These are phyloP conservation scores for Peronospora destructor DNA, from an alignment of 352 stramenopile genomes.

Conservation along the genomic window DNA sequence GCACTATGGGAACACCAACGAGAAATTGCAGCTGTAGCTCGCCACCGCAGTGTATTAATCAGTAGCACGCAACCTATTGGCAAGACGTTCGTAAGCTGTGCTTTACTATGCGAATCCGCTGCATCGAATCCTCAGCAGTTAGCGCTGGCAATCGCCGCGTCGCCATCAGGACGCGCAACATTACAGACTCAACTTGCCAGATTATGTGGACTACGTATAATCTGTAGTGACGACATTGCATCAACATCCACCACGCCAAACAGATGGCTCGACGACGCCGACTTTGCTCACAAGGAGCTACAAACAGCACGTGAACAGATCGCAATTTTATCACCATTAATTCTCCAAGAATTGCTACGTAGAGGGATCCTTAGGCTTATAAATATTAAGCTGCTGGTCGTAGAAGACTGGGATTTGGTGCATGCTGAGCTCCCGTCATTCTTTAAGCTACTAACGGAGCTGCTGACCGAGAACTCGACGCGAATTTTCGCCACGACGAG, in stretches of 20 bases:
- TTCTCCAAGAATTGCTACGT: conserved; percentile 37
- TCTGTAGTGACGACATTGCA: conserved; percentile 26
- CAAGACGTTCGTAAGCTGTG: conserved; percentile 62
- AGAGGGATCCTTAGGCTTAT: conserved; percentile 21
- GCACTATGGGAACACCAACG: conserved; percentile 53
- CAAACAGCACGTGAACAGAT: conserved; percentile 26
- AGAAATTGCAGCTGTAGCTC: conserved; percentile 65
- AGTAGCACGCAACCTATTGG: conserved; percentile 48
- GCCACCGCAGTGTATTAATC: conserved; percentile 51
- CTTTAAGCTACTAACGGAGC: conserved; percentile 31
- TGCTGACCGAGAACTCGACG: conserved; percentile 13
- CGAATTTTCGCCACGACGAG: conserved; percentile 58
- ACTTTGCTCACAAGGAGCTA: conserved; percentile 16
- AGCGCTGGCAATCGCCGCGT: conserved; percentile 41
- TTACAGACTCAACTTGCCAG: conserved; percentile 40
- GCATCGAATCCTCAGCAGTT: conserved; percentile 11
- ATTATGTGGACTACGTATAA: conserved; percentile 33
- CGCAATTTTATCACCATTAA: conserved; percentile 38
- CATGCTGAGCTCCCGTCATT: conserved; percentile 54
- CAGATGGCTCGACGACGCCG: conserved; percentile 22
- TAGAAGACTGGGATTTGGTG: conserved; percentile 64
- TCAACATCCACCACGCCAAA: conserved; percentile 2
- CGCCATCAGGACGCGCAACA: conserved; percentile 17
- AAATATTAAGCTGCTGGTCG: conserved; percentile 42
- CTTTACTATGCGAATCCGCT: conserved; percentile 41